Evolutionary conservation across 163 green algal species (phyloP).

Genomic region (Prototheca wickerhamii): DNA sequence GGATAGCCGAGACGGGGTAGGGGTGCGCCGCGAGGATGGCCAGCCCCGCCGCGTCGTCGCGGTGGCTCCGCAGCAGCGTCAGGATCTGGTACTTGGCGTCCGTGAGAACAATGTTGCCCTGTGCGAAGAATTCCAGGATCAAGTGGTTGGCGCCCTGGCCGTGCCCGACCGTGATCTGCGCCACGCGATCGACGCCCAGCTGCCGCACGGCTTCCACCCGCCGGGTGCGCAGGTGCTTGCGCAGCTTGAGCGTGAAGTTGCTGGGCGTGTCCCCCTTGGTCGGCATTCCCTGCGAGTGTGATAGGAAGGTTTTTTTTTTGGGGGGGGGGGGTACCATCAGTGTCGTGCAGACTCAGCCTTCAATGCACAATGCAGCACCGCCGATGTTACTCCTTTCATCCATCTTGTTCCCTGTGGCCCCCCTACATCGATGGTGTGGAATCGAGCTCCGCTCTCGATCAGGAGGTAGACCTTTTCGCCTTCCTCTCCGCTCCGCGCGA

Average conservation of each 20-base stretch:
- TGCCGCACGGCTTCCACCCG: slow-evolving; percentile 78
- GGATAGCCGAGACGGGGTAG: slow-evolving; percentile 77
- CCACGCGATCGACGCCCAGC: slow-evolving; percentile 87
- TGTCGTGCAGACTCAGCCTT: too few relatives aligned
- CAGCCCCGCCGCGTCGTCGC: slow-evolving; percentile 71
- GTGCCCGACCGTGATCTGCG: slow-evolving; percentile 84
- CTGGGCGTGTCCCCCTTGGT: slow-evolving; percentile 66
- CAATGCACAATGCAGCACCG: background rate
- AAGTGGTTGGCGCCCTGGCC: slow-evolving; percentile 76
- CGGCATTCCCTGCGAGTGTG: slow-evolving; percentile 44
- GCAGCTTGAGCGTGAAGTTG: slow-evolving; percentile 92
- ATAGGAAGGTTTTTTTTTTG: background rate
- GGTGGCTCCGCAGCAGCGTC: slow-evolving; percentile 84
- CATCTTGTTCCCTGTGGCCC: too few relatives aligned
- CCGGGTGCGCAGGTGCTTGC: slow-evolving; percentile 85
- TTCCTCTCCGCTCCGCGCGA: slow-evolving; percentile 71
- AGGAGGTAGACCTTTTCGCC: slow-evolving; percentile 88
- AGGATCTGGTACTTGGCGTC: slow-evolving; percentile 84
- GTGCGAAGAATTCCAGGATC: slow-evolving; percentile 92
- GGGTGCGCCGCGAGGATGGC: slow-evolving; percentile 73
- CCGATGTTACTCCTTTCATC: background rate
- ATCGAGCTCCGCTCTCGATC: slow-evolving; percentile 77
- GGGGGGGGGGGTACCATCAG: background rate
- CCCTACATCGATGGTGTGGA: slow-evolving; percentile 78
- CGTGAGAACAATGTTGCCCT: slow-evolving; percentile 92